phyloP scores from a whole-genome alignment of 129 eudicot species.

The Deinandra increscens region DNA sequence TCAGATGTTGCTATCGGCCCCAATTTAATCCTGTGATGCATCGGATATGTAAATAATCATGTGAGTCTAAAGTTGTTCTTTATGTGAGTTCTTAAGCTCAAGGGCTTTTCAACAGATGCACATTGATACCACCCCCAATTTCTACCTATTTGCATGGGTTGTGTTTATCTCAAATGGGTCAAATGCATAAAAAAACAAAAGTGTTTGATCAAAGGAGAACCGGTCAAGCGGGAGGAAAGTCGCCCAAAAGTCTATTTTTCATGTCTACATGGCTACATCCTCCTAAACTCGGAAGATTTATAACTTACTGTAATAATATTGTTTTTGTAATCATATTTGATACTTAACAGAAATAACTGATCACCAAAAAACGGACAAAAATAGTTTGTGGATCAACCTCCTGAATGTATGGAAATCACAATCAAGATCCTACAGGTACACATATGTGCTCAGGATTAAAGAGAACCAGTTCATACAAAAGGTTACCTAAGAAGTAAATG shows the following conservation, averaged over 20 bases:
- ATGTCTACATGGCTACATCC: not conserved
- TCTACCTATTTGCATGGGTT: conserved; percentile 3
- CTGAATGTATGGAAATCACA: conserved; percentile 14
- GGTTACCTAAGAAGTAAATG: conserved; percentile 7
- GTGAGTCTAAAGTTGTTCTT: conserved; percentile 41
- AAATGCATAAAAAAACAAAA: conserved; percentile 9
- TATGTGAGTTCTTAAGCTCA: conserved; percentile 29
- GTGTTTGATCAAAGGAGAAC: not conserved
- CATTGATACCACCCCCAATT: conserved; percentile 22
- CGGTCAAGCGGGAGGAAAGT: not conserved
- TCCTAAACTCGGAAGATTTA: not conserved
- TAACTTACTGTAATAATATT: not conserved
- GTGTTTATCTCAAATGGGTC: conserved; percentile 1
- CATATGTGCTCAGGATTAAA: conserved; percentile 7
- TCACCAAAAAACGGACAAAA: no score
- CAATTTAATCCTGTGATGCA: conserved; percentile 95
- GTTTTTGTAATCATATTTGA: conserved; percentile 4
- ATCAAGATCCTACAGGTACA: conserved; percentile 14
- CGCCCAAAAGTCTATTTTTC: not conserved
- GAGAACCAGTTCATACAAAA: conserved; percentile 8
- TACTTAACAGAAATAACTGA: no score
- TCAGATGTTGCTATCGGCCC: conserved; percentile 95
- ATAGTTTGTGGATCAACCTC: not conserved
- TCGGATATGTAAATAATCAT: conserved; percentile 61
- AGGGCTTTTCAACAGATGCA: conserved; percentile 30